Percentiles rank a stretch among this genome's conserved stretches.
These are phyloP conservation scores for Tephrocybe sp. DNA, from an alignment of 768 basidiomycete genomes.

Conservation along the genomic window DNA sequence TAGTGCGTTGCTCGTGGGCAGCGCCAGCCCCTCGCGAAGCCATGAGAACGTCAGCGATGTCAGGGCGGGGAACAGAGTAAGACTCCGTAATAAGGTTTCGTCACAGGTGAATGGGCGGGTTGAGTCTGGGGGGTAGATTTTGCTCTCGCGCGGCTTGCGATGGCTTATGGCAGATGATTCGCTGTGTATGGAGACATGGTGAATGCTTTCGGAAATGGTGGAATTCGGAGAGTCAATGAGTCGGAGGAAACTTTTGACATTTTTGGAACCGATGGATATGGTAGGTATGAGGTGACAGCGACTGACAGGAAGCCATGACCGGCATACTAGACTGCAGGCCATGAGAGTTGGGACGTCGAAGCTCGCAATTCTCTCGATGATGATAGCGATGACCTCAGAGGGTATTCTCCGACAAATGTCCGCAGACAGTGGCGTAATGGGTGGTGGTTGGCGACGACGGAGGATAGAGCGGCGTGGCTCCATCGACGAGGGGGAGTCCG, in stretches of 20 bases:
- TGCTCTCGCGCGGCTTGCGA: slow-evolving; percentile 12
- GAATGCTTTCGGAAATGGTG: slow-evolving; percentile 14
- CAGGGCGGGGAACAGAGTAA: slow-evolving; percentile 16
- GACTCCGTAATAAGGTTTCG: slow-evolving; percentile 9
- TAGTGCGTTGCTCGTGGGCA: slow-evolving; percentile 6
- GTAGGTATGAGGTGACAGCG: slow-evolving; percentile 15
- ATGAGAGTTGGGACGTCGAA: slow-evolving; percentile 17
- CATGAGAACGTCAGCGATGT: slow-evolving; percentile 17
- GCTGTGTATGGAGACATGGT: slow-evolving; percentile 17
- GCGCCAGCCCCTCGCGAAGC: slow-evolving; percentile 14
- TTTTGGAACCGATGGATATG: slow-evolving; percentile 14
- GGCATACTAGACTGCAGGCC: slow-evolving; percentile 18
- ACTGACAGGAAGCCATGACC: slow-evolving; percentile 15
- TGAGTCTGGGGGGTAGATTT: slow-evolving; percentile 9
- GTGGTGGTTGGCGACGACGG: slow-evolving; percentile 15
- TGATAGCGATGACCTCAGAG: slow-evolving; percentile 16
- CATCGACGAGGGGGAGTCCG: slow-evolving; percentile 1
- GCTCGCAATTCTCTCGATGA: slow-evolving; percentile 15
- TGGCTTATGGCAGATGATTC: slow-evolving; percentile 17
- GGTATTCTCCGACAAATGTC: slow-evolving; percentile 16
- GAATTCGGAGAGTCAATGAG: slow-evolving; percentile 16
- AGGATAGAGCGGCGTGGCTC: slow-evolving; percentile 18
- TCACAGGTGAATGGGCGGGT: slow-evolving; percentile 7
- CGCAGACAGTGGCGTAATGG: slow-evolving; percentile 16
- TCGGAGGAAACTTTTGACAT: slow-evolving; percentile 14